These are phyloP conservation scores for Malbranchea cinnamomea DNA, from an alignment of 2,329 filamentous ascomycete species.

Conservation along the genomic window DNA sequence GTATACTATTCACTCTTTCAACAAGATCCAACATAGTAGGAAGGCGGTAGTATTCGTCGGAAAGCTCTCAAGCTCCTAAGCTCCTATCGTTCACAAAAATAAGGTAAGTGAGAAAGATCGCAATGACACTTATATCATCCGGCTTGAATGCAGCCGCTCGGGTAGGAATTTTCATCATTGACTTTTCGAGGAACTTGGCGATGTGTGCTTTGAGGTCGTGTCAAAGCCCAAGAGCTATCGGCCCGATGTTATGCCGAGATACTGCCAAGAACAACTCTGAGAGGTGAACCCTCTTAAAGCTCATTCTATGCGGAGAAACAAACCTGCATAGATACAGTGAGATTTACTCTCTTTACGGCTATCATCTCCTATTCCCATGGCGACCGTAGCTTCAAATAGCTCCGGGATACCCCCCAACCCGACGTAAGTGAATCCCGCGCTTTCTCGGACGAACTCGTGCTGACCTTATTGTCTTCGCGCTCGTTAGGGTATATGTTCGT, in stretches of 20 bases:
- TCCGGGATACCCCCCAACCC: slow-evolving; percentile 22
- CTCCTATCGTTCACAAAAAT: no score
- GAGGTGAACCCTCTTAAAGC: neutral
- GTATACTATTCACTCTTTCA: neutral
- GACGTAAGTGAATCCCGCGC: slow-evolving; percentile 19
- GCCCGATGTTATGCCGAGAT: neutral
- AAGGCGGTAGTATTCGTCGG: no score
- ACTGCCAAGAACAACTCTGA: slow-evolving; percentile 1
- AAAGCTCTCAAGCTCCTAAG: no score
- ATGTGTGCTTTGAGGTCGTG: no score
- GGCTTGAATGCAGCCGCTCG: neutral
- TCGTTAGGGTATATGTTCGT: slow-evolving; percentile 27
- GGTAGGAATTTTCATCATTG: neutral
- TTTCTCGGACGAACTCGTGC: neutral
- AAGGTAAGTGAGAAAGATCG: no score
- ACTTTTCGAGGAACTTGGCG: neutral
- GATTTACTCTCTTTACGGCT: no score
- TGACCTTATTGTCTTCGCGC: neutral
- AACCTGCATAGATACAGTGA: neutral
- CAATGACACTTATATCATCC: neutral
- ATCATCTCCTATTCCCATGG: slow-evolving; percentile 17
- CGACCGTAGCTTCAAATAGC: slow-evolving; percentile 17
- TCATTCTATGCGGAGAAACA: neutral
- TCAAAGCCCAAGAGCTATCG: no score
- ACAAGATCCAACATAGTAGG: neutral